These are phyloP conservation scores for Cytospora schulzeri DNA, from an alignment of 2,329 filamentous ascomycete species.

Conservation along the genomic window DNA sequence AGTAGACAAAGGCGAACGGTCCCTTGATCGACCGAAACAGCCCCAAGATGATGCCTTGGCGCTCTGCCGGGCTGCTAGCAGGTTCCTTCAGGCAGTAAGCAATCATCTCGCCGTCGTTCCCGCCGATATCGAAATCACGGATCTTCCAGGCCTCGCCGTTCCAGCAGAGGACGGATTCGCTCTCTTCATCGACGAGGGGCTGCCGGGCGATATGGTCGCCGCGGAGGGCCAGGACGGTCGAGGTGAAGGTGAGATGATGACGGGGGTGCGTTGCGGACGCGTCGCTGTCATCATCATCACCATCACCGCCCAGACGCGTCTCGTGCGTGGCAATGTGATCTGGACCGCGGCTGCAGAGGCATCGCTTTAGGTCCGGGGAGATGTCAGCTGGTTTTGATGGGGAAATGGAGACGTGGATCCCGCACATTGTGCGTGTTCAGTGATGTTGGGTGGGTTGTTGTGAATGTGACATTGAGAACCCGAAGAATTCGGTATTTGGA, in stretches of 20 bases:
- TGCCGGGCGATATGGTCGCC: constrained; percentile 72
- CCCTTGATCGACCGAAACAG: constrained; percentile 68
- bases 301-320: constrained; percentile 32
- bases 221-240: constrained; percentile 88
- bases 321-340: constrained; percentile 56
- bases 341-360: constrained; percentile 60
- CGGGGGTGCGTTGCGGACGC: constrained; percentile 38
- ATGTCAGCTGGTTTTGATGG: constrained; percentile 35
- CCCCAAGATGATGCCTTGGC: constrained; percentile 46
- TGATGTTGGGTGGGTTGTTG: background rate
- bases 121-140: constrained; percentile 55
- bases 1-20: constrained; percentile 88
- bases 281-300: constrained; percentile 28
- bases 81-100: constrained; percentile 60
- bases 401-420: constrained; percentile 58
- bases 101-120: constrained; percentile 78
- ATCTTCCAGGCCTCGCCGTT: constrained; percentile 95
- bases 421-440: constrained; percentile 53
- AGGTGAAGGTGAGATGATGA: constrained; percentile 67
- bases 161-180: constrained; percentile 81
- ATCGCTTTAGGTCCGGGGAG: constrained; percentile 43
- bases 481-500: too few relatives aligned
- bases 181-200: constrained; percentile 63
- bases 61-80: constrained; percentile 31
- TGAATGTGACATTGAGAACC: background rate